Conservation (phyloP, 805 yeast genomes). For the Lipomyces lipofer region DNA sequence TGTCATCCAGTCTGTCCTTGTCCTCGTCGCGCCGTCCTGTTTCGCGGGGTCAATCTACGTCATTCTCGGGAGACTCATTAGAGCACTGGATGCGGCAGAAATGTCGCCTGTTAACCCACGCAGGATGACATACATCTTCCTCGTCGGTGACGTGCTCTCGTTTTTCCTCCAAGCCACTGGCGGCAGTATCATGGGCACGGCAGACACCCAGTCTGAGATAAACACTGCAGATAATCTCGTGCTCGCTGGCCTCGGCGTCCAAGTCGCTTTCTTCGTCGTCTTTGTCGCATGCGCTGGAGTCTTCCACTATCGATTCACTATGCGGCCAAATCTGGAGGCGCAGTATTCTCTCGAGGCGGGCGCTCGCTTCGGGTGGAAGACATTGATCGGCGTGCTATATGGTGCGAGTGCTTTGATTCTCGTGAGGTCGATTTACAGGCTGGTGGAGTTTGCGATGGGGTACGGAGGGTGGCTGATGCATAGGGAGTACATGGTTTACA, state of each 20-base stretch:
- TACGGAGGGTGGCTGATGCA: constrained; percentile 5
- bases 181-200: constrained; percentile 27
- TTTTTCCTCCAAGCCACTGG: constrained; percentile 34
- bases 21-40: constrained; percentile 35
- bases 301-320: constrained; percentile 20
- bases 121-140: constrained; percentile 32
- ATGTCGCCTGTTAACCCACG: constrained; percentile 20
- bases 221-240: constrained; percentile 36
- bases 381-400: not conserved
- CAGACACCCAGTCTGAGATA: not conserved
- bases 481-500: constrained; percentile 2
- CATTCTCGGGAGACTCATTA: constrained; percentile 30
- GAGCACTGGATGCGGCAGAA: constrained; percentile 17
- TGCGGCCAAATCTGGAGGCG: not conserved
- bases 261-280: constrained; percentile 38
- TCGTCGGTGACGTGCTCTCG: constrained; percentile 34
- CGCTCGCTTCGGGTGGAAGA: too few relatives aligned
- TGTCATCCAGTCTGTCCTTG: constrained; percentile 27
- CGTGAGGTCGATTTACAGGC: constrained; percentile 4
- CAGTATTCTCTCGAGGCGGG: not conserved
- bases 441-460: constrained; percentile 5
- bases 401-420: not conserved
- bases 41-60: constrained; percentile 36
- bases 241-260: constrained; percentile 40
- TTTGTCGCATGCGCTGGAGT: constrained; percentile 34